Evolutionary conservation across 441 rosid species (phyloP).

Genomic region (Adansonia grandidieri): DNA sequence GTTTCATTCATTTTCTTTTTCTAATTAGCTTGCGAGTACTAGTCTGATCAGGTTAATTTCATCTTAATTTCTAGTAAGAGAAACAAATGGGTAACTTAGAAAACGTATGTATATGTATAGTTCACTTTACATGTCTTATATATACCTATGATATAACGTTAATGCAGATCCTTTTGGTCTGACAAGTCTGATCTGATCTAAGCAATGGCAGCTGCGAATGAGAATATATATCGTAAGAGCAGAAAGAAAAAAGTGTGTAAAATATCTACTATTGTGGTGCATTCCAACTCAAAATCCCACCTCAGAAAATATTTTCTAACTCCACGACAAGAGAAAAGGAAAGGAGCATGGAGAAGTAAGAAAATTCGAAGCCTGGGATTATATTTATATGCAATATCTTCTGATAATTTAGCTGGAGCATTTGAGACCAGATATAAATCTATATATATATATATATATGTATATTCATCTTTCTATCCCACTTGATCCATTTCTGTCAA

Average conservation of each 20-base stretch:
- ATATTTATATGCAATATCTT: background rate
- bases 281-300: conserved; percentile 38
- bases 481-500: conserved; percentile 14
- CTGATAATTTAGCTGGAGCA: background rate
- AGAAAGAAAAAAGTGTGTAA: background rate
- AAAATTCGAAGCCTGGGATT: background rate
- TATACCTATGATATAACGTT: background rate
- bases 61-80: background rate
- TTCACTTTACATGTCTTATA: background rate
- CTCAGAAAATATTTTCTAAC: conserved; percentile 19
- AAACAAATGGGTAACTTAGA: background rate
- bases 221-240: background rate
- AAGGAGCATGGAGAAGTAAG: background rate
- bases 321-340: background rate
- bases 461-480: background rate
- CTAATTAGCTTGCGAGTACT: background rate
- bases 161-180: background rate
- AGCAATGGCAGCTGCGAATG: background rate
- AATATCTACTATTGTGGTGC: conserved; percentile 23
- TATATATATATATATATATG: background rate
- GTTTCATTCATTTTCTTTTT: conserved; percentile 4
- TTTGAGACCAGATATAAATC: background rate
- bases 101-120: background rate
- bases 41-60: background rate
- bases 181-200: background rate